Conservation (phyloP, 2,329 filamentous ascomycete species). For the Cladosporium cucumerinum region DNA sequence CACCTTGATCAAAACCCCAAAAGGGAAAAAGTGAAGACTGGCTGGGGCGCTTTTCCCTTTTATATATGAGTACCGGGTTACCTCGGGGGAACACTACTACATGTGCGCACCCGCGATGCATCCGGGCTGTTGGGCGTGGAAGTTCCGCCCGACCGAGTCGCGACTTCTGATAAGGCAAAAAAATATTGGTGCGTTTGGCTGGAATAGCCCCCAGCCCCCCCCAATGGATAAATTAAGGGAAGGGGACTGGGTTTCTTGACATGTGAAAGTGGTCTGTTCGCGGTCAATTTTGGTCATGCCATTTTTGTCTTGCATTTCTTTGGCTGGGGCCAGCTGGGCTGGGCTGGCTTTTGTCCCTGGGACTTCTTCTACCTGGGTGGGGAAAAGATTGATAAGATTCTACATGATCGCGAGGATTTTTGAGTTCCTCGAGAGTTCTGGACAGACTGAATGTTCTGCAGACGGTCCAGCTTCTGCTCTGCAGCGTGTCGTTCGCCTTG, state of each 20-base stretch:
- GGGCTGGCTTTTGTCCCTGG: background rate
- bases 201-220: no score
- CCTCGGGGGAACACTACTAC: no score
- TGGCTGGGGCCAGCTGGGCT: background rate
- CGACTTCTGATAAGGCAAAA: background rate
- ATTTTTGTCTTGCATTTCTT: background rate
- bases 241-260: background rate
- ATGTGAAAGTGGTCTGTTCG: background rate
- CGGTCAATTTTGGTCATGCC: background rate
- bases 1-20: background rate
- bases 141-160: background rate
- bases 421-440: no score
- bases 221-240: background rate
- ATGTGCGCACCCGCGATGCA: conserved; percentile 4
- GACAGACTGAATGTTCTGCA: no score
- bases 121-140: background rate
- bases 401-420: no score
- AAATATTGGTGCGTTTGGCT: background rate
- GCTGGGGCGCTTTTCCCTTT: background rate
- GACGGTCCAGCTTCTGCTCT: no score
- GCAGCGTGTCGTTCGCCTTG: no score
- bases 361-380: no score
- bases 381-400: no score
- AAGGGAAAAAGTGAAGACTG: background rate
- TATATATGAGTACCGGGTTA: background rate